Base-by-base conservation (phyloP, 192 early-diverging fungal genomes). In the Mortierella antarctica region DNA sequence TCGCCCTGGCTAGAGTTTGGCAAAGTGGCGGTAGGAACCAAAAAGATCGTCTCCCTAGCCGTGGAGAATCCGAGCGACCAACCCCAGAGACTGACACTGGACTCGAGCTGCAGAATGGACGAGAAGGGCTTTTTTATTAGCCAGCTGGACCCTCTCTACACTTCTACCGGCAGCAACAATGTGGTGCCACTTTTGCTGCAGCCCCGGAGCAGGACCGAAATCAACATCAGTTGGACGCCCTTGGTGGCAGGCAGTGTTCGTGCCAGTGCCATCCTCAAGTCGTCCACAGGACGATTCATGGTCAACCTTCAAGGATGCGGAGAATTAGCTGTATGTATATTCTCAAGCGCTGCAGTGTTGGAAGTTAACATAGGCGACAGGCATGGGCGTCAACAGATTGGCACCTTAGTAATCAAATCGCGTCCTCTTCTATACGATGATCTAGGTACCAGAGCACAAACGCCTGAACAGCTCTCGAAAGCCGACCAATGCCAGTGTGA, bases 1-100 rank as follows among this genome's bases (percentile, higher is more conserved):
- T 31, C 77, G 10, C 77, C 77, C 46, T 80, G 77, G 77, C 52
- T 80, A 12, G 77, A 80, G 49, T 80, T 80, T 72, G 77, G 77
- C 2, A 72, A 65, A 31, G 70, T 72, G 18, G 54, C 72, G 4
- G 65, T 80, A 2, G 77, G 77, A 0, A 57, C 70, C 3, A 80
- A 80, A 40, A 71, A 80, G 60, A 67, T 47, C 2, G 39, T 68
- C 1, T 39, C 70, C 5, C 15, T 72, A 60, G 31, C 57, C 15
- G 50, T 80, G 5, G 65, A 72, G 46, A 80, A 80, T 49, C 77
- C 77, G 4, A 50, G 59, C 1, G 70, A 80, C 21, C 0, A 7
- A 7, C 20, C 45, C 7, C 65, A 72, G 49, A 65, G 42, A 23
- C 42, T 80, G 1, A 6, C 41, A 7, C 53, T 80, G 45, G 77